These are phyloP conservation scores for Berkeleyomyces rouxiae DNA, from an alignment of 2,329 filamentous ascomycete species.

Conservation along the genomic window DNA sequence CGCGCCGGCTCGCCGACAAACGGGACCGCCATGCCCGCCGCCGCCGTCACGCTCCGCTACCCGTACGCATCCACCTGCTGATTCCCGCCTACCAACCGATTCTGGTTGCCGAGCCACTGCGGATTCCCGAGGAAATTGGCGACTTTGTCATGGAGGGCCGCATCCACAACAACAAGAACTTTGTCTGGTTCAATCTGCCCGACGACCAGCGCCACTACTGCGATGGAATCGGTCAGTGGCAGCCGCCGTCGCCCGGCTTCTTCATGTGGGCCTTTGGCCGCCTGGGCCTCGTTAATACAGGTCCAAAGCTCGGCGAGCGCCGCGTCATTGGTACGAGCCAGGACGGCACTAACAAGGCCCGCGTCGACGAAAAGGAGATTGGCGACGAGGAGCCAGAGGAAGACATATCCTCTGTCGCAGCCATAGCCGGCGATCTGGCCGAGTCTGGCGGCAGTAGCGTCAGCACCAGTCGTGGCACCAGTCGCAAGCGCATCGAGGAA, in stretches of 20 bases:
- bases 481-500: slow-evolving; percentile 11
- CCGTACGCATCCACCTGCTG: slow-evolving; percentile 22
- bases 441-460: slow-evolving; percentile 3
- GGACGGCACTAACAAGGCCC: slow-evolving; percentile 11
- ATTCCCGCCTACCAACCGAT: slow-evolving; percentile 26
- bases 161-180: slow-evolving; percentile 23
- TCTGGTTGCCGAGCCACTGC: slow-evolving; percentile 22
- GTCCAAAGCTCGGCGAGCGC: slow-evolving; percentile 15
- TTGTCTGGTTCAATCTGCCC: slow-evolving; percentile 25
- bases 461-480: neutral
- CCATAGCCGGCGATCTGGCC: slow-evolving; percentile 1
- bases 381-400: slow-evolving; percentile 9
- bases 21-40: slow-evolving; percentile 17
- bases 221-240: slow-evolving; percentile 21
- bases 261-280: slow-evolving; percentile 18
- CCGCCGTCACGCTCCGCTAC: slow-evolving; percentile 17
- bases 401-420: neutral
- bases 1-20: slow-evolving; percentile 18
- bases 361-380: slow-evolving; percentile 11
- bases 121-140: slow-evolving; percentile 23
- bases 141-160: slow-evolving; percentile 25
- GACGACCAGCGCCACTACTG: slow-evolving; percentile 21
- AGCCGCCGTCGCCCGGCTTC: slow-evolving; percentile 19
- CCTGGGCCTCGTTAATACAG: slow-evolving; percentile 18
- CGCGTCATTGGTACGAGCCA: slow-evolving; percentile 19